Evolutionary conservation across 2,329 filamentous ascomycete species (phyloP).

Genomic region (Gremmenia infestans): DNA sequence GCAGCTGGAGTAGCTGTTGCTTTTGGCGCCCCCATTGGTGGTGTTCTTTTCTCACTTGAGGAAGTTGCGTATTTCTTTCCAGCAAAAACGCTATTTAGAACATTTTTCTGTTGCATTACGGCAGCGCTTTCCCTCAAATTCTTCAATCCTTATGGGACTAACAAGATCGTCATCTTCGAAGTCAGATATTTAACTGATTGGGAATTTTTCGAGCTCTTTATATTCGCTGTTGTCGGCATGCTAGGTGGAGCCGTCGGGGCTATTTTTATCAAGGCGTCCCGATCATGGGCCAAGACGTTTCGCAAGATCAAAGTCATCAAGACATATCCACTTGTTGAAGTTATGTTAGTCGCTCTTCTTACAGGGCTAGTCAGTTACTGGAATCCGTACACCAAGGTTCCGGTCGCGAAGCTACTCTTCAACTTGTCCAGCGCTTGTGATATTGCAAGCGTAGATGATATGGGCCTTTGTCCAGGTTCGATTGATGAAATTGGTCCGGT

Average conservation of each 20-base stretch:
- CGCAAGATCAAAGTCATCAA: constrained; percentile 78
- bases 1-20: constrained; percentile 91
- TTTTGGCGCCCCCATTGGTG: constrained; percentile 85
- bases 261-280: constrained; percentile 93
- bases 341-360: constrained; percentile 77
- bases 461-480: constrained; percentile 72
- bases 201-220: constrained; percentile 85
- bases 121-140: constrained; percentile 91
- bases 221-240: constrained; percentile 81
- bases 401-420: constrained; percentile 84
- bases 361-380: constrained; percentile 88
- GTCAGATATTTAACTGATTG: constrained; percentile 88
- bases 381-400: constrained; percentile 84
- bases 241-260: constrained; percentile 82
- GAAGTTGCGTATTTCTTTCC: constrained; percentile 98
- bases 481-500: constrained; percentile 75
- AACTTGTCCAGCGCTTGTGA: constrained; percentile 88
- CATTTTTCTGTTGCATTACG: constrained; percentile 96
- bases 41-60: constrained; percentile 88
- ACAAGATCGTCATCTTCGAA: constrained; percentile 95
- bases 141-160: constrained; percentile 89
- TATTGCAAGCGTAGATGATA: constrained; percentile 54
- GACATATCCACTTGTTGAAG: constrained; percentile 77
- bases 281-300: constrained; percentile 84
- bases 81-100: constrained; percentile 92